Conservation (phyloP, 805 yeast species). For the Candida ovalis region DNA sequence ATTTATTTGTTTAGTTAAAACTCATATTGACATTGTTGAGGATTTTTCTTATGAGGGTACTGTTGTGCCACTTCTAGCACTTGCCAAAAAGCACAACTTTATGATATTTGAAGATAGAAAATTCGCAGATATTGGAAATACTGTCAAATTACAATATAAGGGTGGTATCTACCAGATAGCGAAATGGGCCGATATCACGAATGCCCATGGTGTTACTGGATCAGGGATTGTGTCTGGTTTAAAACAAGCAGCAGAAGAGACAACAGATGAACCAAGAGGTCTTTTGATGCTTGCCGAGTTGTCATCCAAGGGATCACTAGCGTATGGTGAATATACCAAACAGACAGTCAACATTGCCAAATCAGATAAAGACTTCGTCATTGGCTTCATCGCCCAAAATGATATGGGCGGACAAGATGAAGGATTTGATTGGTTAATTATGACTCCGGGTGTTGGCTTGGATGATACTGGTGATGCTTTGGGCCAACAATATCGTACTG, state of each 20-base stretch:
- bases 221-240: constrained; percentile 88
- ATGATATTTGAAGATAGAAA: constrained; percentile 95
- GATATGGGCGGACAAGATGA: constrained; percentile 79
- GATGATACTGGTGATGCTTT: constrained; percentile 94
- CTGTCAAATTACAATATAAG: constrained; percentile 89
- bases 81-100: constrained; percentile 80
- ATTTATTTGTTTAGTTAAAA: constrained; percentile 83
- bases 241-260: constrained; percentile 71
- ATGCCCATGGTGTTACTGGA: constrained; percentile 97
- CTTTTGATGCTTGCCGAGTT: constrained; percentile 93
- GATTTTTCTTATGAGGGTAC: constrained; percentile 85
- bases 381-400: constrained; percentile 94
- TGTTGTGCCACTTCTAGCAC: constrained; percentile 62
- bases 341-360: constrained; percentile 86
- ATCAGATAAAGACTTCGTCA: constrained; percentile 80
- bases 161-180: constrained; percentile 90
- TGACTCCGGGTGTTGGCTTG: constrained; percentile 98
- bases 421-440: constrained; percentile 90
- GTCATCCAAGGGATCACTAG: constrained; percentile 90
- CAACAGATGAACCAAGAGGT: constrained; percentile 78
- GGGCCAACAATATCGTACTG: constrained; percentile 97
- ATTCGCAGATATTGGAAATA: constrained; percentile 97
- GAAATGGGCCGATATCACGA: constrained; percentile 94
- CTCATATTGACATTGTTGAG: constrained; percentile 89
- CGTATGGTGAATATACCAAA: constrained; percentile 84